These are phyloP conservation scores for Xerocomellus dryophilus DNA, from an alignment of 768 basidiomycete genomes.

Conservation along the genomic window DNA sequence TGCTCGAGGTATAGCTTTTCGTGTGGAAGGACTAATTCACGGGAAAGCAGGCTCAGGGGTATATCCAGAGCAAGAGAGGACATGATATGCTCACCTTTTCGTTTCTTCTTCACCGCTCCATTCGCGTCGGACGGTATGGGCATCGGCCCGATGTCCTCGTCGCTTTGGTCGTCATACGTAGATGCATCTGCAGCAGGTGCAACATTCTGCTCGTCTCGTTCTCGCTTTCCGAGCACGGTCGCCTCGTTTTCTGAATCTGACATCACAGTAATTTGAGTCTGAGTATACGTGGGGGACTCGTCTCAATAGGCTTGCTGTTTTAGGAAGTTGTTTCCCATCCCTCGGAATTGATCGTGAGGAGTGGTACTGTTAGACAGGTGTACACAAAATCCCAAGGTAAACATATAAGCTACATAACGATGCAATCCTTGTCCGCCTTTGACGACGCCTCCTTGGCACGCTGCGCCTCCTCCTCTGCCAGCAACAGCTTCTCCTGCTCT, in stretches of 20 bases:
- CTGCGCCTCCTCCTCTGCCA: slow-evolving; percentile 53
- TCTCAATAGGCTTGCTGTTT: no score
- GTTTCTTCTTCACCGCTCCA: slow-evolving; percentile 63
- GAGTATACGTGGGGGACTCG: no score
- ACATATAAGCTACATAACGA: slow-evolving; percentile 46
- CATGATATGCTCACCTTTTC: slow-evolving; percentile 60
- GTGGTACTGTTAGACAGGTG: neutral
- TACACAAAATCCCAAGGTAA: neutral
- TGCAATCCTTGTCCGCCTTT: slow-evolving; percentile 45
- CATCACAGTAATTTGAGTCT: slow-evolving; percentile 28
- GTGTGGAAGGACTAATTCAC: slow-evolving; percentile 76
- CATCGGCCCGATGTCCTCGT: slow-evolving; percentile 87
- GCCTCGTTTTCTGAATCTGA: slow-evolving; percentile 47
- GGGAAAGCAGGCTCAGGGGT: slow-evolving; percentile 13
- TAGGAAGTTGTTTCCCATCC: no score
- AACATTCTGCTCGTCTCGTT: slow-evolving; percentile 35
- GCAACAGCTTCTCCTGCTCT: slow-evolving; percentile 59
- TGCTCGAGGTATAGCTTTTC: slow-evolving; percentile 92
- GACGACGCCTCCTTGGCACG: slow-evolving; percentile 30
- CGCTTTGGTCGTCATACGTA: slow-evolving; percentile 47
- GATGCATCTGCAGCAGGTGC: slow-evolving; percentile 19
- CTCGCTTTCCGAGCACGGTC: slow-evolving; percentile 64
- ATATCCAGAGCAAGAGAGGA: neutral
- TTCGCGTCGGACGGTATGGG: slow-evolving; percentile 52
- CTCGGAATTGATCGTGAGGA: slow-evolving; percentile 4